A percentile compares a stretch with the other conserved stretches of the same genome.
Conservation (phyloP, 805 yeast species). For the Barnettozyma wickerhamii region DNA sequence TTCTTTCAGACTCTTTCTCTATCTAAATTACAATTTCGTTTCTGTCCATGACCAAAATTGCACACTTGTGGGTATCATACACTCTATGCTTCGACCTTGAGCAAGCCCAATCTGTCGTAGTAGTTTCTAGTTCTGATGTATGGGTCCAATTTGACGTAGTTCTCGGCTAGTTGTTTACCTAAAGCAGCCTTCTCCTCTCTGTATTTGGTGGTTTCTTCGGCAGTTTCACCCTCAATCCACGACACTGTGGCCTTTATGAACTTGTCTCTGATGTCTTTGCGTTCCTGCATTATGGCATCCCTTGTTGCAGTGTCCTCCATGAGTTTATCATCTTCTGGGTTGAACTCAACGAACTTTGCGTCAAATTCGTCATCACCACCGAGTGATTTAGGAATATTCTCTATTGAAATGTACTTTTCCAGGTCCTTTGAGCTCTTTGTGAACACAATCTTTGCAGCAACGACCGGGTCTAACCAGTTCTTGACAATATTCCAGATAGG, state of each 20-base stretch:
- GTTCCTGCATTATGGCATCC: slow-evolving; percentile 41
- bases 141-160: slow-evolving; percentile 72
- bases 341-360: slow-evolving; percentile 58
- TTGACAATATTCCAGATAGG: slow-evolving; percentile 91
- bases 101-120: slow-evolving; percentile 68
- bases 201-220: slow-evolving; percentile 43
- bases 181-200: slow-evolving; percentile 51
- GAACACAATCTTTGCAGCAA: slow-evolving; percentile 84
- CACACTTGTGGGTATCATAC: too few species aligned
- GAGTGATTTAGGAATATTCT: slow-evolving; percentile 60
- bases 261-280: slow-evolving; percentile 47
- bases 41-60: too few species aligned
- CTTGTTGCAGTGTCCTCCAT: slow-evolving; percentile 42
- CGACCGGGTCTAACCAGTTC: slow-evolving; percentile 95
- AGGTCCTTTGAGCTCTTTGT: slow-evolving; percentile 70
- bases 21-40: too few species aligned
- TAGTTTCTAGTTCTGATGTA: slow-evolving; percentile 74
- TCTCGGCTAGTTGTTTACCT: slow-evolving; percentile 49
- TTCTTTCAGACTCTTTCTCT: too few species aligned
- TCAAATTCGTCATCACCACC: slow-evolving; percentile 70
- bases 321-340: slow-evolving; percentile 50
- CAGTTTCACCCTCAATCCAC: slow-evolving; percentile 70
- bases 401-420: slow-evolving; percentile 51
- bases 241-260: slow-evolving; percentile 62
- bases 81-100: slow-evolving; percentile 12